Conservation (phyloP, 148 eudicot genomes). For the Persicaria tinctoria region DNA sequence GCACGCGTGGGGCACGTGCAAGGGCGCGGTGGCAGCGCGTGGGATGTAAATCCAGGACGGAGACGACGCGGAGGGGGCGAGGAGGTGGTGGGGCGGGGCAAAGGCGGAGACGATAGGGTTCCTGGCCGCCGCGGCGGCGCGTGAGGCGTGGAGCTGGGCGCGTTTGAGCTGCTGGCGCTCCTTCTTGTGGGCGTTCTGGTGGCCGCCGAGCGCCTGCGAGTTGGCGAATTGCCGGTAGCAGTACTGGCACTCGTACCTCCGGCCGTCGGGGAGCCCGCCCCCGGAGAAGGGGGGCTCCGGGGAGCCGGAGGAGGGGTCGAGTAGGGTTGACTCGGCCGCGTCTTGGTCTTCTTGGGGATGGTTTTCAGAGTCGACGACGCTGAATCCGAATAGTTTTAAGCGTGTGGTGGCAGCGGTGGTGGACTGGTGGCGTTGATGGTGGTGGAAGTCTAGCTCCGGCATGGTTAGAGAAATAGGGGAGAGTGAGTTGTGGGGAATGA, state of each 20-base stretch:
- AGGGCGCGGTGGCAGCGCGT: constrained; percentile 32
- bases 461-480: constrained; percentile 19
- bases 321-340: constrained; percentile 33
- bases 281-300: background rate
- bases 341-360: constrained; percentile 7
- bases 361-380: constrained; percentile 31
- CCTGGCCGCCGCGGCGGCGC: constrained; percentile 34
- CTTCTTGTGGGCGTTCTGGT: constrained; percentile 92
- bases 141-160: constrained; percentile 67
- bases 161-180: constrained; percentile 78
- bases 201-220: constrained; percentile 92
- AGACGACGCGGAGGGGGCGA: constrained; percentile 20
- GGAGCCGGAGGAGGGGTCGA: constrained; percentile 18
- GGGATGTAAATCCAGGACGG: constrained; percentile 67
- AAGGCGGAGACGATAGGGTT: constrained; percentile 73
- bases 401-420: constrained; percentile 20
- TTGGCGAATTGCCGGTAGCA: constrained; percentile 81
- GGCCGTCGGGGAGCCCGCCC: constrained; percentile 25
- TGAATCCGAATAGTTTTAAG: constrained; percentile 73
- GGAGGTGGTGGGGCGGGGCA: constrained; percentile 67
- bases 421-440: constrained; percentile 16
- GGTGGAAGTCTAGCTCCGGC: constrained; percentile 54
- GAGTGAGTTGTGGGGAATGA: background rate
- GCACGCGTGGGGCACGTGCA: constrained; percentile 67
- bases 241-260: constrained; percentile 86